These are phyloP conservation scores for Quercus ilex DNA, from an alignment of 306 rosid species.

Conservation along the genomic window DNA sequence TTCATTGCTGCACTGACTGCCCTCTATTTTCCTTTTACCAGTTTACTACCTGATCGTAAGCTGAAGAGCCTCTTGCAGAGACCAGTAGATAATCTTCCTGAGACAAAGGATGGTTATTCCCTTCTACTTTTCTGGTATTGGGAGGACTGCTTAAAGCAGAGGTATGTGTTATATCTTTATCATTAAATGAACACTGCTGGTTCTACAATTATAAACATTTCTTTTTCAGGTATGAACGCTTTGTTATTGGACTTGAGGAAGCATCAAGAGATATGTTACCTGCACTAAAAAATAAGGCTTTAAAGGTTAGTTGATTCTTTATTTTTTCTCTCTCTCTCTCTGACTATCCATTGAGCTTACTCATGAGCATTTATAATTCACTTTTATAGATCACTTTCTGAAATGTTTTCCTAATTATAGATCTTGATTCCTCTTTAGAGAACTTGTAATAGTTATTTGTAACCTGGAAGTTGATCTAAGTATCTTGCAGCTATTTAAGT, in stretches of 20 bases:
- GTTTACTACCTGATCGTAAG: slow-evolving; percentile 88
- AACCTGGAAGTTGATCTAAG: not conserved
- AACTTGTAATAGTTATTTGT: not conserved
- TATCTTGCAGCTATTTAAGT: not conserved
- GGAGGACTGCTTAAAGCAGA: slow-evolving; percentile 96
- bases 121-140: slow-evolving; percentile 91
- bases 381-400: not conserved
- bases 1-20: not conserved
- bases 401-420: not conserved
- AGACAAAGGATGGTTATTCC: slow-evolving; percentile 86
- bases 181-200: not conserved
- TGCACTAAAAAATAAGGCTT: slow-evolving; percentile 72
- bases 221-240: slow-evolving; percentile 78
- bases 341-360: not conserved
- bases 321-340: not conserved
- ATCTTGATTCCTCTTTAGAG: not conserved
- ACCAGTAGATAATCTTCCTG: slow-evolving; percentile 66
- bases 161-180: slow-evolving; percentile 37
- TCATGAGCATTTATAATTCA: not conserved
- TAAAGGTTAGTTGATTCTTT: slow-evolving; percentile 57
- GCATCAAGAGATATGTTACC: slow-evolving; percentile 95
- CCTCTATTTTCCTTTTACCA: slow-evolving; percentile 26
- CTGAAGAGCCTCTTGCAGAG: slow-evolving; percentile 74
- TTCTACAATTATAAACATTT: not conserved
- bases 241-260: slow-evolving; percentile 85